A percentile compares a stretch with the other conserved stretches of the same genome.
These are phyloP conservation scores for Rhinocladiella similis DNA, from an alignment of 2,329 filamentous ascomycete genomes.

Conservation along the genomic window DNA sequence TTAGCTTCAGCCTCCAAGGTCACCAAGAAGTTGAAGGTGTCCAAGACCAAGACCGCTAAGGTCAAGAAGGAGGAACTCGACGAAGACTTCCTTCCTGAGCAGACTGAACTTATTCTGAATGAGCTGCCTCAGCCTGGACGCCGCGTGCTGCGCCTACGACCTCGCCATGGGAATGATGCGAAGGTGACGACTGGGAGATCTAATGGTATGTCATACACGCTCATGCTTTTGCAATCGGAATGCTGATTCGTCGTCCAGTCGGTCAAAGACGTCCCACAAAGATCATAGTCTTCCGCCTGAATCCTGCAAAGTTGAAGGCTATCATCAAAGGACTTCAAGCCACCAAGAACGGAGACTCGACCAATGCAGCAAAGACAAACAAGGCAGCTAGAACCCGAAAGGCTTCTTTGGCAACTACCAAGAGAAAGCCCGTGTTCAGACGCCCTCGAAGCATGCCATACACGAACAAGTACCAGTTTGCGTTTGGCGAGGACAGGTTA, in stretches of 20 bases:
- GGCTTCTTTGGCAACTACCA: not conserved
- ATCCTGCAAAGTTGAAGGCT: too few relatives aligned
- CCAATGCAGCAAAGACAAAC: too few relatives aligned
- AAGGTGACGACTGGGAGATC: too few relatives aligned
- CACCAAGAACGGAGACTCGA: too few relatives aligned
- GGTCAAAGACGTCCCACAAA: too few relatives aligned
- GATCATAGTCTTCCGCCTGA: too few relatives aligned
- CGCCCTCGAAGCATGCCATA: not conserved
- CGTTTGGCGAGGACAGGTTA: conserved; percentile 17
- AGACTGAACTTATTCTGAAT: not conserved
- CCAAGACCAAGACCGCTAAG: not conserved
- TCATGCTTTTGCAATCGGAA: too few relatives aligned
- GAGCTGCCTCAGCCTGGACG: not conserved
- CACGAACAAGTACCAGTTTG: conserved; percentile 13
- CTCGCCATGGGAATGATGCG: not conserved
- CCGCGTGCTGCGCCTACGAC: not conserved
- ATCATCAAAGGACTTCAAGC: too few relatives aligned
- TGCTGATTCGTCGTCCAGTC: too few relatives aligned
- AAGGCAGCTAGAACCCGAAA: too few relatives aligned
- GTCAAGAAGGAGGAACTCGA: not conserved
- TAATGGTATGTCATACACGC: too few relatives aligned
- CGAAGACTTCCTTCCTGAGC: not conserved
- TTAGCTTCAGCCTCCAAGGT: not conserved
- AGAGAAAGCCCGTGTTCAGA: not conserved
- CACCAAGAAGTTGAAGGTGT: not conserved